Evolutionary conservation across 2,329 filamentous ascomycete genomes (phyloP), one percentile per base, ranked within the genome.

Genomic region (Pseudocercospora pini-densiflorae): DNA sequence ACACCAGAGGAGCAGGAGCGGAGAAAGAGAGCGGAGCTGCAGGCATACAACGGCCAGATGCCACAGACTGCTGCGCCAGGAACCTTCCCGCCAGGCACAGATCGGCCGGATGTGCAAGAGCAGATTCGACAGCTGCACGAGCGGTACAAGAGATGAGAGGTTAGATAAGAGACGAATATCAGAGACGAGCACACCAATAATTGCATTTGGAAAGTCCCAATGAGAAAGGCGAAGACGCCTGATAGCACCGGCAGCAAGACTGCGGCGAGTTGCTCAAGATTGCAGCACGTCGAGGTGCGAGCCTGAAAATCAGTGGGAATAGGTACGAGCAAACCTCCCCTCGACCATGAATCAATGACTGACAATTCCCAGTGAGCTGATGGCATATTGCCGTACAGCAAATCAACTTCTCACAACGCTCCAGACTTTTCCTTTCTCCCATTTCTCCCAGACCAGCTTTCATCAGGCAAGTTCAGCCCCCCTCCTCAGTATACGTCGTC

Each of bases 1-100:
- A 91, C 88, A 62, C 88, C 88, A 10, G 70, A 70, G 51, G 71
- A 71, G 65, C 64, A 85, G 92, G 67, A 67, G 60, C 68, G 72
- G 62, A 85, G 92, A 74, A 97, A 97, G 83, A 89, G 89, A 75
- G 88, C 90, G 16, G 92, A 92, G 23, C 79, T 84, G 24, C 82
- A 82, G 64, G 87, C 87, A 62, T 90, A 90, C 74, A 90, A 92
- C 75, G 90, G 87, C 21, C 66, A 68, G 57, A 40, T 71, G 65
- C 65, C 69, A 33, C 68, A 66, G 60, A 47, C 70, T 75, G 40
- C 86, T 86, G 63, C 68, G 49, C 67, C 65, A 6, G 67, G 72
- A 82, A 68, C 81, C 82, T 69, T 86, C n/a, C 67, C 68, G 1
- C 67, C 62, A 10, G 70, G 68, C 12, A 66, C 69, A 7, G 64